Evolutionary conservation across 768 basidiomycete species (phyloP).

Genomic region (Suillus ampliporus): DNA sequence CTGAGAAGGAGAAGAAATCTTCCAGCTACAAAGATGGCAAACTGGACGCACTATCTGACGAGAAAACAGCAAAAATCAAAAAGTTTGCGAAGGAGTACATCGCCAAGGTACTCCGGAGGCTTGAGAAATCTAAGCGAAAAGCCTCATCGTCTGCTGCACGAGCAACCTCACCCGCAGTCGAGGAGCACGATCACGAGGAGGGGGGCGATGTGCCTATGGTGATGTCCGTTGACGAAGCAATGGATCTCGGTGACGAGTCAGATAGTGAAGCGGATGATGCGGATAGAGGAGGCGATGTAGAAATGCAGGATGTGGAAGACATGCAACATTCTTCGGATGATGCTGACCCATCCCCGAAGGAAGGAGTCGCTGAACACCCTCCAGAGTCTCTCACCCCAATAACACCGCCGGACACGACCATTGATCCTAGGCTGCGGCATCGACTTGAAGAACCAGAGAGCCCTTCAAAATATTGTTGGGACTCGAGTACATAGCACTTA

Average conservation of each 20-base stretch:
- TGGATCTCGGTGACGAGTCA: constrained; percentile 48
- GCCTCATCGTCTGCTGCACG: constrained; percentile 18
- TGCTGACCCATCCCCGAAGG: constrained; percentile 38
- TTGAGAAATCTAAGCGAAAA: constrained; percentile 53
- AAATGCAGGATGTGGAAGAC: constrained; percentile 23
- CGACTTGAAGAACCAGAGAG: constrained; percentile 36
- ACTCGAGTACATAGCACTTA: constrained; percentile 6
- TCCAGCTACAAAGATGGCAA: constrained; percentile 74
- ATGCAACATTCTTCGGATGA: constrained; percentile 37
- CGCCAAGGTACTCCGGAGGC: constrained; percentile 72
- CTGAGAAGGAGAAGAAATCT: constrained; percentile 96
- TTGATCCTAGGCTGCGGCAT: constrained; percentile 38
- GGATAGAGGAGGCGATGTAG: constrained; percentile 22
- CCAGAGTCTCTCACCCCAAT: constrained; percentile 36
- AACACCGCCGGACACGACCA: constrained; percentile 33
- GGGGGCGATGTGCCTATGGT: constrained; percentile 36
- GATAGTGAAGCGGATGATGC: constrained; percentile 38
- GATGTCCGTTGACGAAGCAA: constrained; percentile 50
- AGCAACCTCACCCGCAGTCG: constrained; percentile 18
- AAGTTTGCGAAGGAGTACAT: constrained; percentile 93
- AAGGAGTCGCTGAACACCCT: constrained; percentile 35
- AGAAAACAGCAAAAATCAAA: constrained; percentile 89
- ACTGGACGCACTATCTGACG: constrained; percentile 80
- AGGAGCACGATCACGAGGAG: constrained; percentile 18
- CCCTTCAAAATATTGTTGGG: constrained; percentile 24